Base-by-base conservation (phyloP, 257 asterid genomes). In the Scutellaria barbata region DNA sequence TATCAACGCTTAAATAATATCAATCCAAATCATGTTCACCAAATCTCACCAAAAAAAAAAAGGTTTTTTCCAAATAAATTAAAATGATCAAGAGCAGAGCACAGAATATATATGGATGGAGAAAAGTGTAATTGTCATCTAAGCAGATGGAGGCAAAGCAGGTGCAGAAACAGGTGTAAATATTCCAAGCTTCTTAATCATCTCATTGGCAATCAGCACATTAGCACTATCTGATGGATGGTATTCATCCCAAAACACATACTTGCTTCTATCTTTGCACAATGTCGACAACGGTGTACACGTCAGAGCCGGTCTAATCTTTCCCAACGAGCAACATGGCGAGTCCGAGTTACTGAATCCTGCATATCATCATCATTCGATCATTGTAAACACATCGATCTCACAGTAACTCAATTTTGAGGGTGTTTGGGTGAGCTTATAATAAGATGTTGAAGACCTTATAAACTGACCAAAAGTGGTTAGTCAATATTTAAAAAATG, bases 221-320 rank as follows among this genome's bases (percentile, higher is more conserved):
- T 89, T 93, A 9, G 97, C 98, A 3, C 76, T 70, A 48, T 93
- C 98, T 0, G 94, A 83, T 3, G 98, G 98, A 45, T 93, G 98
- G 14, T 93, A 90, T 60, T 93, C 97, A 60, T 93, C 97, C 98
- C 98, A 90, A 35, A 93, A 93, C 74, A 93, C 92, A 60, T 90
- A 90, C 79, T 93, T 90, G 85, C 95, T 93, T 62, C 98, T 76
- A 53, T 93, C 98, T 51, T 77, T 87, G 77, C 98, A 90, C 78
- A 89, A 16, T 0, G 79, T 64, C 6, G 98, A 90, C 4, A 93
- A 95, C 5, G 98, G 98, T 5, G 80, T 25, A 37, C 98, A 93
- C 1, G 98, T 93, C 3, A 93, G 83, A 4, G 98, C 97, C 10
- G 97, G 98, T 43, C 95, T 77, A 2, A 93, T 93, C 82, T 22